A percentile compares a stretch with the other conserved stretches of the same genome.
Evolutionary conservation across 2,329 filamentous ascomycete genomes (phyloP).

Genomic region (Chaetomium sp.): DNA sequence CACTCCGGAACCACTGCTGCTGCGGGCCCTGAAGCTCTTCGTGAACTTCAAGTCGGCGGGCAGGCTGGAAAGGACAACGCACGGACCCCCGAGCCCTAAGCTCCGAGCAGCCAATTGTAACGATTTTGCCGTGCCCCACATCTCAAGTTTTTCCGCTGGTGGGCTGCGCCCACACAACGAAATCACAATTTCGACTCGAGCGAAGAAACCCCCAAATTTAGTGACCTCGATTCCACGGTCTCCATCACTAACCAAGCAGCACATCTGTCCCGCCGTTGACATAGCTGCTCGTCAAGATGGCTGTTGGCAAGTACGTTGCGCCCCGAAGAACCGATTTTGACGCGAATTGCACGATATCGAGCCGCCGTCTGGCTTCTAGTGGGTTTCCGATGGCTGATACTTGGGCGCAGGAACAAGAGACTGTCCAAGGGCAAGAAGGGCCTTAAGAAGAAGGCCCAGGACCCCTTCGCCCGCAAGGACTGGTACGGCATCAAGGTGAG

Average conservation of each 20-base stretch:
- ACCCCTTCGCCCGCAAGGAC: slow-evolving; percentile 98
- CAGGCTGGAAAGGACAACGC: slow-evolving; percentile 11
- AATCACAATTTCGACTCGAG: slow-evolving; percentile 39
- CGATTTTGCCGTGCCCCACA: slow-evolving; percentile 30
- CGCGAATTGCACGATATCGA: slow-evolving; percentile 22
- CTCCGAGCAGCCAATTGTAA: slow-evolving; percentile 32
- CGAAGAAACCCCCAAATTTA: slow-evolving; percentile 38
- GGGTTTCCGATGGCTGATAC: slow-evolving; percentile 33
- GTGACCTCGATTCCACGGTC: slow-evolving; percentile 39
- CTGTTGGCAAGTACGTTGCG: slow-evolving; percentile 60
- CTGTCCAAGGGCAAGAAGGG: slow-evolving; percentile 99
- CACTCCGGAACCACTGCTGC: not conserved
- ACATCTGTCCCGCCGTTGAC: slow-evolving; percentile 46
- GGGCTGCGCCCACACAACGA: slow-evolving; percentile 37
- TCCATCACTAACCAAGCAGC: slow-evolving; percentile 47
- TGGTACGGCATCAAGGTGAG: slow-evolving; percentile 96
- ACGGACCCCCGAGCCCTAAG: slow-evolving; percentile 37
- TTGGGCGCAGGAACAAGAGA: slow-evolving; percentile 85
- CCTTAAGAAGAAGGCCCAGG: slow-evolving; percentile 98
- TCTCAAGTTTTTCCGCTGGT: slow-evolving; percentile 36
- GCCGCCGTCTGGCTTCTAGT: slow-evolving; percentile 4
- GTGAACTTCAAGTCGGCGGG: not conserved
- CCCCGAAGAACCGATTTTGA: slow-evolving; percentile 28
- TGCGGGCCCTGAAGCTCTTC: not conserved
- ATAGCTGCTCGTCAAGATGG: slow-evolving; percentile 59